Percentiles rank a stretch among this genome's conserved stretches.
phyloP scores from a whole-genome alignment of 139 green algal genomes.

The Auxenochlorella pyrenoidosa region DNA sequence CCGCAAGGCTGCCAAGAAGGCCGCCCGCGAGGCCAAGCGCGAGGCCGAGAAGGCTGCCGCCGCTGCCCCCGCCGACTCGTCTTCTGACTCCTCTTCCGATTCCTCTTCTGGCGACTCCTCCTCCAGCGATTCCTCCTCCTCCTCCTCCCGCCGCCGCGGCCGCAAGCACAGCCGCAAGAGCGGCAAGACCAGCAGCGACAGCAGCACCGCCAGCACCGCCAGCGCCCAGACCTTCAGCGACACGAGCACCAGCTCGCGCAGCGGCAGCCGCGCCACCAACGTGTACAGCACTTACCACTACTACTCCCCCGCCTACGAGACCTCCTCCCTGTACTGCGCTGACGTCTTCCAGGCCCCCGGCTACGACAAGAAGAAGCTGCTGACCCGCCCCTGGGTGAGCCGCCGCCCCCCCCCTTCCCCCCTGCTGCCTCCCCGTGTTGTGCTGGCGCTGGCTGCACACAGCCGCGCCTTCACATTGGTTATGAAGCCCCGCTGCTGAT shows the following conservation, averaged over 20 bases:
- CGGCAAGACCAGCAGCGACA: background rate
- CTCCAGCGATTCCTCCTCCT: too few species aligned
- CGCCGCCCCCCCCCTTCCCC: background rate
- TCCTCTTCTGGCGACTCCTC: too few species aligned
- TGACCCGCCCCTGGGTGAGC: slow-evolving; percentile 5
- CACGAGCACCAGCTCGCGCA: background rate
- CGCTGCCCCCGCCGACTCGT: too few species aligned
- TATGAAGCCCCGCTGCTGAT: too few species aligned
- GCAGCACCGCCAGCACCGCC: background rate
- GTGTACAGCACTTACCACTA: background rate
- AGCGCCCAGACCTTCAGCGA: background rate
- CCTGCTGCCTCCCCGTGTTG: too few species aligned
- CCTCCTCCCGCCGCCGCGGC: background rate
- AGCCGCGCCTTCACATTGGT: too few species aligned
- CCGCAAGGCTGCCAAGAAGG: background rate
- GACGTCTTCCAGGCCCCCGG: background rate
- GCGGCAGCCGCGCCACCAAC: background rate
- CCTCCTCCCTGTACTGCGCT: slow-evolving; percentile 3
- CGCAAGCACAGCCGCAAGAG: background rate
- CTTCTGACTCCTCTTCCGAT: too few species aligned
- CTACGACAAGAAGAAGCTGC: background rate
- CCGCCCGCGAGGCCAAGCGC: background rate
- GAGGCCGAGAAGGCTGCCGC: background rate
- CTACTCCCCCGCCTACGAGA: background rate
- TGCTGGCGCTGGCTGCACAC: too few species aligned